These are phyloP conservation scores for Breynia disticha DNA, from an alignment of 441 rosid species.

Conservation along the genomic window DNA sequence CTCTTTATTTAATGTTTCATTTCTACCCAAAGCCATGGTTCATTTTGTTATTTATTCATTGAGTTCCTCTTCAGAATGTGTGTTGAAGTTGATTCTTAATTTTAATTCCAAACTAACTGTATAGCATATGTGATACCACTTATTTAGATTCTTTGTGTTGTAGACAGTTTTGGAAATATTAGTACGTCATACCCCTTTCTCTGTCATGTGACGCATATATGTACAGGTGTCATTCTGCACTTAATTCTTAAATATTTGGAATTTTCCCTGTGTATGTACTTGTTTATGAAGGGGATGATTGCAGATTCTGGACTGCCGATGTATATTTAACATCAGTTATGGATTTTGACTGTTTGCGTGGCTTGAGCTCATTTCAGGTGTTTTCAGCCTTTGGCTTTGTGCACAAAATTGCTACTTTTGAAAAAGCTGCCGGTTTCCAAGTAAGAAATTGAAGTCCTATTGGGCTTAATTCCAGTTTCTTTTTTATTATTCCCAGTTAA, in stretches of 20 bases:
- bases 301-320: conserved; percentile 11
- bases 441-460: conserved; percentile 26
- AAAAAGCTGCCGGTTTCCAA: conserved; percentile 98
- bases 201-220: conserved; percentile 63
- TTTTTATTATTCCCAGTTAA: conserved; percentile 1
- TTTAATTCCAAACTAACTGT: conserved; percentile 46
- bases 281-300: conserved; percentile 25
- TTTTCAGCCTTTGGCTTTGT: conserved; percentile 99
- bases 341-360: conserved; percentile 12
- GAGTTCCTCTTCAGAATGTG: background rate
- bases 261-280: conserved; percentile 15
- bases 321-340: conserved; percentile 4
- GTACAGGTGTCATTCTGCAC: conserved; percentile 84
- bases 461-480: conserved; percentile 2
- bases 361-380: conserved; percentile 47
- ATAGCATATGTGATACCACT: conserved; percentile 68
- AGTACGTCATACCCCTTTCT: conserved; percentile 67
- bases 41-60: no score
- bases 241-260: conserved; percentile 43
- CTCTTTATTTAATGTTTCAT: no score
- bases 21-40: no score
- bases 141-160: conserved; percentile 60
- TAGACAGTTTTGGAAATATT: conserved; percentile 72
- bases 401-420: conserved; percentile 97
- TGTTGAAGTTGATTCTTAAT: conserved; percentile 17